Conservation (phyloP, 805 yeast genomes). For the Kazachstania bromeliacearum region DNA sequence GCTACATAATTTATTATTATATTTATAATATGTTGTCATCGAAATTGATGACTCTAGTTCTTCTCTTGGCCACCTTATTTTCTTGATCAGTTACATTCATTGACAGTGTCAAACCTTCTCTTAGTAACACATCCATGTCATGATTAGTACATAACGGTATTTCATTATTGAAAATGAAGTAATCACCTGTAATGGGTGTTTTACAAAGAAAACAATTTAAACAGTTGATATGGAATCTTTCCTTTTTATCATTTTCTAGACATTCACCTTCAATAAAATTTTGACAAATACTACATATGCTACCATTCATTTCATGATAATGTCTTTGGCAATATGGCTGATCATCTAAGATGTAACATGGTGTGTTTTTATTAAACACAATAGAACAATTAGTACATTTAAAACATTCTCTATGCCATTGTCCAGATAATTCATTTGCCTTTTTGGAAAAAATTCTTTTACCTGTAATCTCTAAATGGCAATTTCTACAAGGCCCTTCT, state of each 20-base stretch:
- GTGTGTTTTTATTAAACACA: constrained; percentile 49
- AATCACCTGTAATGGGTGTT: constrained; percentile 42
- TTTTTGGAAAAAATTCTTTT: constrained; percentile 79
- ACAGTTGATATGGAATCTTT: constrained; percentile 70
- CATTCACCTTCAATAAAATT: constrained; percentile 85
- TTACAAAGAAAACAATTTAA: constrained; percentile 59
- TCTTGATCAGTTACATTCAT: constrained; percentile 1
- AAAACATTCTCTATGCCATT: constrained; percentile 94
- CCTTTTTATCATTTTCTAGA: constrained; percentile 62
- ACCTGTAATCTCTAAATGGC: constrained; percentile 43
- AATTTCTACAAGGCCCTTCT: constrained; percentile 73
- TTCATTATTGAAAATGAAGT: constrained; percentile 28
- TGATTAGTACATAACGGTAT: constrained; percentile 25
- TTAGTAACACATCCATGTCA: constrained; percentile 25
- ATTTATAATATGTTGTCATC: neutral
- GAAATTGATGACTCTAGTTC: constrained; percentile 26
- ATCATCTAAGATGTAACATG: constrained; percentile 71
- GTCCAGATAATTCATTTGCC: constrained; percentile 62
- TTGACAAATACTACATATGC: constrained; percentile 66
- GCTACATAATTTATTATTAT: neutral
- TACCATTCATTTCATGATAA: constrained; percentile 63
- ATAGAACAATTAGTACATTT: constrained; percentile 55
- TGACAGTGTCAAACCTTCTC: constrained; percentile 1
- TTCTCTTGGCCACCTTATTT: constrained; percentile 23
- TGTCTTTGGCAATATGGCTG: constrained; percentile 75